These are phyloP conservation scores for Penicillium lagena DNA, from an alignment of 495 filamentous ascomycete species.

Conservation along the genomic window DNA sequence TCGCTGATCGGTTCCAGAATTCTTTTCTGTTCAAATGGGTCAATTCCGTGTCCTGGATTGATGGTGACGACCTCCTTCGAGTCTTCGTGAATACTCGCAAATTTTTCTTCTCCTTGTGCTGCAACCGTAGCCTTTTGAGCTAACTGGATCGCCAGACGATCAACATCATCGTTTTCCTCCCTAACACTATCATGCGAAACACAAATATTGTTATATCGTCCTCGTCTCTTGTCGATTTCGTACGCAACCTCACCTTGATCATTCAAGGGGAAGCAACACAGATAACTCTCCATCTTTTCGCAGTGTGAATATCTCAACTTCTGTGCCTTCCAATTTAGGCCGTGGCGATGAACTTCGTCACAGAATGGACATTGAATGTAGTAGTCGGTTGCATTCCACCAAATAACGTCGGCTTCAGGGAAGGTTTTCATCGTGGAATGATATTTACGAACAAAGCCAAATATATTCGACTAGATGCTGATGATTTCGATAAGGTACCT, in stretches of 20 bases:
- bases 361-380: conserved; percentile 10
- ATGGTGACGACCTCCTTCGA: conserved; percentile 5
- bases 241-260: conserved; percentile 5
- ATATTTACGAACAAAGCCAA: neutral
- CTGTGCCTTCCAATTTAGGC: conserved; percentile 1
- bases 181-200: neutral
- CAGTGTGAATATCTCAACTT: conserved; percentile 6
- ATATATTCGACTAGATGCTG: too few species aligned
- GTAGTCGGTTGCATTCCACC: conserved; percentile 5
- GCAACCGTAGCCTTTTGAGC: conserved; percentile 1
- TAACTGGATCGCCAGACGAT: conserved; percentile 2
- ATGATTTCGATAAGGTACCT: neutral
- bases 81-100: conserved; percentile 3
- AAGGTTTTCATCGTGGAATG: conserved; percentile 1
- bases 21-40: conserved; percentile 4
- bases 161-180: conserved; percentile 2
- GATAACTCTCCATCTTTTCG: conserved; percentile 5
- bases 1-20: conserved; percentile 1
- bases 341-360: conserved; percentile 9
- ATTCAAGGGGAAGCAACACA: conserved; percentile 8
- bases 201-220: conserved; percentile 7
- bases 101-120: conserved; percentile 4
- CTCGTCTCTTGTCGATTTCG: conserved; percentile 11
- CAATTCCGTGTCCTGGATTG: conserved; percentile 1
- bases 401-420: conserved; percentile 9